Evolutionary conservation across 169 alveolate species (phyloP).

Genomic region (Cyclospora cayetanensis): DNA sequence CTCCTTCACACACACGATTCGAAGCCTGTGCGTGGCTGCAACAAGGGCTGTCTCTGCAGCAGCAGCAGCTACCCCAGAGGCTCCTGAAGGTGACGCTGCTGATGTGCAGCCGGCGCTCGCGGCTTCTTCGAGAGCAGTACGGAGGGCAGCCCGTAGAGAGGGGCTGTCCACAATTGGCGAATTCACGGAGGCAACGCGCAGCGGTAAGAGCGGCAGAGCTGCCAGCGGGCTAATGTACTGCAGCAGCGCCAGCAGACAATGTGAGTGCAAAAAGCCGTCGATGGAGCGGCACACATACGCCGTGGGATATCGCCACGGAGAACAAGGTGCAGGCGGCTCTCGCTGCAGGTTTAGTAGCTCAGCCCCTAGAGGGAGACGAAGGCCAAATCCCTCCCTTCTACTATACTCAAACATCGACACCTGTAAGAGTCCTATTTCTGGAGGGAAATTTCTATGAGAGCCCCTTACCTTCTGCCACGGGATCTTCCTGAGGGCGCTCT

Average conservation of each 20-base stretch:
- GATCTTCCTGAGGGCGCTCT: neutral
- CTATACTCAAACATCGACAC: too few species aligned
- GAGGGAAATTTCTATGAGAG: too few species aligned
- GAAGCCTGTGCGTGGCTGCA: neutral
- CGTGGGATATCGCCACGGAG: too few species aligned
- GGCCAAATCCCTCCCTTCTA: too few species aligned
- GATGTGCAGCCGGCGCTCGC: neutral
- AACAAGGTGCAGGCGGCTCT: too few species aligned
- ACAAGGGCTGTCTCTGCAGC: neutral
- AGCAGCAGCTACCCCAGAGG: neutral
- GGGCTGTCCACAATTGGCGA: neutral
- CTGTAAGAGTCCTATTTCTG: too few species aligned
- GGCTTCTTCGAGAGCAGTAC: neutral
- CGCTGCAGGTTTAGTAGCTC: too few species aligned
- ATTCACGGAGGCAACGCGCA: neutral
- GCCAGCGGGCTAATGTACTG: neutral
- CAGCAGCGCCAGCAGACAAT: neutral
- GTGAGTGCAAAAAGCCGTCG: too few species aligned
- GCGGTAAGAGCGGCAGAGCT: neutral
- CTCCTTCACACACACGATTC: neutral
- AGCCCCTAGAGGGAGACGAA: too few species aligned
- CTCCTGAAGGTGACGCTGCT: neutral
- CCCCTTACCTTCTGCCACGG: neutral
- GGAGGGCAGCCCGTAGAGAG: neutral
- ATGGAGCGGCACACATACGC: too few species aligned